Evolutionary conservation across 2,329 filamentous ascomycete genomes (phyloP).

Genomic region (Allantophomopsis lycopodina): DNA sequence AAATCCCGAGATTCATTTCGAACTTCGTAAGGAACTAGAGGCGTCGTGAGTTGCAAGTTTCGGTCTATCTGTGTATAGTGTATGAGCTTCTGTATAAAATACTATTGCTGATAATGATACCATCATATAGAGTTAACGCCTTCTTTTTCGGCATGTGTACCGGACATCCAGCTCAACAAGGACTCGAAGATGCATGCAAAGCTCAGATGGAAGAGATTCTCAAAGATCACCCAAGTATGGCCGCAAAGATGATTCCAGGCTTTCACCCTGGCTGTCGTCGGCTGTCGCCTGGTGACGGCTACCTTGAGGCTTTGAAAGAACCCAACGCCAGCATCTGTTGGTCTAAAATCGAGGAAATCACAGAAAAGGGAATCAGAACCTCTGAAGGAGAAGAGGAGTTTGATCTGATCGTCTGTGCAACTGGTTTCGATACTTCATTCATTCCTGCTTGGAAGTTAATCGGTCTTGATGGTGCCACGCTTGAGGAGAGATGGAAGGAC

Average conservation of each 20-base stretch:
- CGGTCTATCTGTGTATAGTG: no score
- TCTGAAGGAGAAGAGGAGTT: slow-evolving; percentile 41
- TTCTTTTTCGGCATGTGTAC: slow-evolving; percentile 40
- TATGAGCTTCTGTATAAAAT: no score
- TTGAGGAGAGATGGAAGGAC: background rate
- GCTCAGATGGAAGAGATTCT: slow-evolving; percentile 40
- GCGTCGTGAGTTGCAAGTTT: background rate
- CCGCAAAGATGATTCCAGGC: slow-evolving; percentile 41
- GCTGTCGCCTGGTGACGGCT: slow-evolving; percentile 52
- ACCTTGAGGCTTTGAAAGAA: slow-evolving; percentile 48
- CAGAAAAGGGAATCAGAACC: slow-evolving; percentile 43
- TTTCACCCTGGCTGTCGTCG: slow-evolving; percentile 52
- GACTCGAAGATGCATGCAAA: slow-evolving; percentile 30
- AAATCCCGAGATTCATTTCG: slow-evolving; percentile 40
- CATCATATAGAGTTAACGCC: slow-evolving; percentile 30
- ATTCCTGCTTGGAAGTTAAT: slow-evolving; percentile 39
- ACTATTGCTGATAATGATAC: no score
- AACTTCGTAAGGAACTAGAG: slow-evolving; percentile 42
- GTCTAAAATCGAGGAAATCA: slow-evolving; percentile 43
- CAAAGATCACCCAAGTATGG: slow-evolving; percentile 36
- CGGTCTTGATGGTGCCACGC: slow-evolving; percentile 29
- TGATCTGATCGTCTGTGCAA: slow-evolving; percentile 55
- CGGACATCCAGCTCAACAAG: slow-evolving; percentile 32
- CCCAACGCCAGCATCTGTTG: slow-evolving; percentile 49
- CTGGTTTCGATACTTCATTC: slow-evolving; percentile 50